A percentile compares a stretch with the other conserved stretches of the same genome.
Evolutionary conservation across 495 filamentous ascomycete genomes (phyloP).

Genomic region (Tuber magnatum): DNA sequence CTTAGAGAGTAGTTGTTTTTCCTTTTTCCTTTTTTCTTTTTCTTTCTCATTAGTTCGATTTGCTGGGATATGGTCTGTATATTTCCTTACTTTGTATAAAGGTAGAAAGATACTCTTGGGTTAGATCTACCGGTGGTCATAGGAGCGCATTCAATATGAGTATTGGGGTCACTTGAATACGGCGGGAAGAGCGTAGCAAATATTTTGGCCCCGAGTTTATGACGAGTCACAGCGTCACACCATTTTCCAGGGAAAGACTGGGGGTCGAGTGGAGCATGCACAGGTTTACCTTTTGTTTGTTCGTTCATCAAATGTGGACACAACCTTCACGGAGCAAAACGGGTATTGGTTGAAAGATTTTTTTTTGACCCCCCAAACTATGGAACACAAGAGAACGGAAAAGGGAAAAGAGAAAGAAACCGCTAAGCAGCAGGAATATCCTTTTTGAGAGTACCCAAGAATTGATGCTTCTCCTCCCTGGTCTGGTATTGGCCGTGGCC

Average conservation of each 20-base stretch:
- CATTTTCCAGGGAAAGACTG: background rate
- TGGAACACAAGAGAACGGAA: conserved; percentile 50
- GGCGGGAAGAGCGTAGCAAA: background rate
- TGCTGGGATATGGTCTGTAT: background rate
- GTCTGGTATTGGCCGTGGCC: conserved; percentile 99
- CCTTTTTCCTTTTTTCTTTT: background rate
- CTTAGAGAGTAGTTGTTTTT: background rate
- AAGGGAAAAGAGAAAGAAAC: conserved; percentile 47
- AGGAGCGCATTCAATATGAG: background rate
- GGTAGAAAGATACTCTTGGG: background rate
- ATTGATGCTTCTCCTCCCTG: conserved; percentile 87
- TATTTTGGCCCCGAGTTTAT: background rate
- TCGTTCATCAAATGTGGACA: background rate
- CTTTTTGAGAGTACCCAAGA: conserved; percentile 98
- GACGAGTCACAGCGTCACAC: background rate
- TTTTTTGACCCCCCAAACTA: background rate
- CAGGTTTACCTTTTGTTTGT: background rate
- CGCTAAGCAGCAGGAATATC: conserved; percentile 62
- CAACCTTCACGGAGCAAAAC: background rate
- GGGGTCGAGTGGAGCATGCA: background rate
- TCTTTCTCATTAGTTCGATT: background rate
- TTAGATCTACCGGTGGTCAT: background rate
- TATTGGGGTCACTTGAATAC: background rate
- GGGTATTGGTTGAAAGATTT: background rate
- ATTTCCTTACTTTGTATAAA: background rate